phyloP scores from a whole-genome alignment of 2,329 filamentous ascomycete genomes.

The Aspergillus glaucus region DNA sequence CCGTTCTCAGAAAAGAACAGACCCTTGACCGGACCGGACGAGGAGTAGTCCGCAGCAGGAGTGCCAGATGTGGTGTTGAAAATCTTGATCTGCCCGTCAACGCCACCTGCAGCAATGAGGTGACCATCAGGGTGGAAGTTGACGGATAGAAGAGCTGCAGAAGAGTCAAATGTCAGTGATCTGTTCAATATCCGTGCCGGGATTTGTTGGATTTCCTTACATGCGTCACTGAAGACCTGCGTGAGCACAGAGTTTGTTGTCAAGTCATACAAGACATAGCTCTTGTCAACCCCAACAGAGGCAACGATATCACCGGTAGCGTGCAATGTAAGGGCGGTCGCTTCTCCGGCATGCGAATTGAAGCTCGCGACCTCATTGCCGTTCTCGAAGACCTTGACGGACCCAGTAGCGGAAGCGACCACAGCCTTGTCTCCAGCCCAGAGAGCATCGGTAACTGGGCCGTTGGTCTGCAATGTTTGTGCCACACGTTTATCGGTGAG shows the following conservation, averaged over 20 bases:
- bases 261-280: conserved; percentile 83
- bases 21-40: conserved; percentile 61
- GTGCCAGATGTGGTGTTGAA: conserved; percentile 79
- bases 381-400: conserved; percentile 71
- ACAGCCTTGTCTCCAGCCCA: conserved; percentile 60
- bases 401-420: conserved; percentile 67
- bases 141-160: conserved; percentile 63
- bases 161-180: conserved; percentile 11
- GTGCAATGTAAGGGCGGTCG: conserved; percentile 71
- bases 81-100: conserved; percentile 73
- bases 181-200: not conserved
- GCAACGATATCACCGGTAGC: conserved; percentile 76
- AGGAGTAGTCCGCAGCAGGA: conserved; percentile 66
- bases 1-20: conserved; percentile 93
- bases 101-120: conserved; percentile 78
- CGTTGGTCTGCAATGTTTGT: conserved; percentile 57
- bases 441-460: conserved; percentile 59
- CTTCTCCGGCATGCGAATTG: conserved; percentile 74
- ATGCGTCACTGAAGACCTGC: conserved; percentile 71
- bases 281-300: conserved; percentile 86
- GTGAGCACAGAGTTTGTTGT: conserved; percentile 60
- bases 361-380: conserved; percentile 65
- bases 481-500: conserved; percentile 70
- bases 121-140: conserved; percentile 97
- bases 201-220: conserved; percentile 48